Evolutionary conservation across 257 asterid genomes (phyloP).

Genomic region (Linaria vulgaris): DNA sequence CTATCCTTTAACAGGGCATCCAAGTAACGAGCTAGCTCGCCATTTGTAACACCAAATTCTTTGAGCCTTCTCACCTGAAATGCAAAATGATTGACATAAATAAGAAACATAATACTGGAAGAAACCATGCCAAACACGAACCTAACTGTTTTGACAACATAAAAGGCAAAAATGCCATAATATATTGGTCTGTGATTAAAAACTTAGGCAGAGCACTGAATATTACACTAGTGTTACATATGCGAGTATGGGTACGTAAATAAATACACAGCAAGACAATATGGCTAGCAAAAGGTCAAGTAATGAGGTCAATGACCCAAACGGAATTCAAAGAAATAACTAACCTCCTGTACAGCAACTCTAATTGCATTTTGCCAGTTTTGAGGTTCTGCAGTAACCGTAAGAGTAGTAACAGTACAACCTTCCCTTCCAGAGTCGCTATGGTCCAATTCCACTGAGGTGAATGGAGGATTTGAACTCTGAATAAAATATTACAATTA

Average conservation of each 20-base stretch:
- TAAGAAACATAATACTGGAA: slow-evolving; percentile 19
- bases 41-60: slow-evolving; percentile 97
- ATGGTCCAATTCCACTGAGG: slow-evolving; percentile 97
- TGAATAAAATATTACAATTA: slow-evolving; percentile 47
- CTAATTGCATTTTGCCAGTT: slow-evolving; percentile 92
- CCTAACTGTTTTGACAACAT: slow-evolving; percentile 14
- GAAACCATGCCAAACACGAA: slow-evolving; percentile 17
- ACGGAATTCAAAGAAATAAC: slow-evolving; percentile 26
- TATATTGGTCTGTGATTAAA: neutral
- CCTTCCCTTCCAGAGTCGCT: slow-evolving; percentile 99
- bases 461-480: slow-evolving; percentile 99
- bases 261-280: neutral
- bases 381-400: slow-evolving; percentile 92
- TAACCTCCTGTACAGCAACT: slow-evolving; percentile 99
- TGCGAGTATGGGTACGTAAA: neutral
- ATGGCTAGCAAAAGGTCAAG: neutral
- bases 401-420: slow-evolving; percentile 96
- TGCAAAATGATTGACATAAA: slow-evolving; percentile 13
- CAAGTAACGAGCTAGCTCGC: slow-evolving; percentile 91
- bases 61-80: slow-evolving; percentile 94
- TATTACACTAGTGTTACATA: neutral
- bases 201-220: neutral
- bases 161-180: slow-evolving; percentile 7
- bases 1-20: slow-evolving; percentile 97
- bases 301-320: neutral